A percentile compares a stretch with the other conserved stretches of the same genome.
Evolutionary conservation across 73 alveolate genomes (phyloP).

Genomic region (Tetrahymena borealis): DNA sequence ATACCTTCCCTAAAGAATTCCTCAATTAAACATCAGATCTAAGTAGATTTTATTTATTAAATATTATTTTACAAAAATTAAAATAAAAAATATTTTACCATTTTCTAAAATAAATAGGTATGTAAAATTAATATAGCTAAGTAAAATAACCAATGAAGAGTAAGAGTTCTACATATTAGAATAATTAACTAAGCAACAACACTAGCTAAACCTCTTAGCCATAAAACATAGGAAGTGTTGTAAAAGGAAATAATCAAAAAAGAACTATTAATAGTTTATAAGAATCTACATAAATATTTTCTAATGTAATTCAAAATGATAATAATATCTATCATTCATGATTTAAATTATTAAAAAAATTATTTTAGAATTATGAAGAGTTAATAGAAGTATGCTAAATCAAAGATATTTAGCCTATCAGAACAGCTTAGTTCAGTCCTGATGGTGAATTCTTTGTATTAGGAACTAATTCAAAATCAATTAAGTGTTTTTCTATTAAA

Average conservation of each 20-base stretch:
- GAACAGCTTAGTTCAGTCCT: conserved; percentile 88
- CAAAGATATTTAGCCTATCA: conserved; percentile 84
- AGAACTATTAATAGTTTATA: not conserved
- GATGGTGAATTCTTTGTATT: conserved; percentile 89
- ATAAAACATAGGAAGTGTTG: not conserved
- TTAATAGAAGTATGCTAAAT: conserved; percentile 52
- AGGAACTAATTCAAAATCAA: conserved; percentile 91
- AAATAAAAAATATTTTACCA: not conserved
- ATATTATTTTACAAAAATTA: not conserved
- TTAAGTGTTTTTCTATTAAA: conserved; percentile 81
- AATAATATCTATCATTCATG: not conserved
- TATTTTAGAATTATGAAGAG: conserved; percentile 40
- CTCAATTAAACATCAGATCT: not conserved
- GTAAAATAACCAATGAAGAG: not conserved
- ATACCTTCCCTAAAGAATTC: not conserved
- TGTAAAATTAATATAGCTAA: not conserved
- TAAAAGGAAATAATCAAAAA: not conserved
- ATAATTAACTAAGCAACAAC: not conserved
- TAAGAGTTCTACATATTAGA: not conserved
- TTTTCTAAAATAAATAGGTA: not conserved
- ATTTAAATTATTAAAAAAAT: not conserved
- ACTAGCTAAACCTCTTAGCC: not conserved
- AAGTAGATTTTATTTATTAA: not conserved
- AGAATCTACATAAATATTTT: not conserved
- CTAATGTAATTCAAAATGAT: not conserved